Conservation (phyloP, 768 basidiomycete genomes). For the Tulasnella sp. region DNA sequence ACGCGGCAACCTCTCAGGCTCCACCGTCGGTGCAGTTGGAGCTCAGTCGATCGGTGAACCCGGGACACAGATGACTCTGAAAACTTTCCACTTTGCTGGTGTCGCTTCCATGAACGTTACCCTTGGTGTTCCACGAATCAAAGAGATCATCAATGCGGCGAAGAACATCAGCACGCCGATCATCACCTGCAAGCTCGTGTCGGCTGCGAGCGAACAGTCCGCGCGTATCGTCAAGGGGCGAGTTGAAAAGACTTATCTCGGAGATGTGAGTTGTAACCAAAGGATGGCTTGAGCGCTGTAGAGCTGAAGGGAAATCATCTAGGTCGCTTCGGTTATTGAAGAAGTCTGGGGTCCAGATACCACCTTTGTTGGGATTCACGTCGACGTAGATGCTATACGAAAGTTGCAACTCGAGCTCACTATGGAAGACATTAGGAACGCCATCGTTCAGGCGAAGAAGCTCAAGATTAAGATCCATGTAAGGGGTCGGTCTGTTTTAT, state of each 20-base stretch:
- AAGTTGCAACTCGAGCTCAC: constrained; percentile 92
- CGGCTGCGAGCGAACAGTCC: constrained; percentile 80
- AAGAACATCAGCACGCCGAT: constrained; percentile 96
- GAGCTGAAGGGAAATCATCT: not conserved
- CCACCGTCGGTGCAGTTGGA: constrained; percentile 96
- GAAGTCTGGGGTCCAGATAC: constrained; percentile 94
- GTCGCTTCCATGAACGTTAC: constrained; percentile 99
- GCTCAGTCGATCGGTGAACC: constrained; percentile 99
- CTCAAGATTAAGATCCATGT: constrained; percentile 90
- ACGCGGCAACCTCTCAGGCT: constrained; percentile 49
- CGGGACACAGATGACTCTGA: constrained; percentile 98
- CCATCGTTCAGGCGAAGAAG: constrained; percentile 79
- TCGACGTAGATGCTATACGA: constrained; percentile 82
- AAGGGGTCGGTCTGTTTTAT: constrained; percentile 11
- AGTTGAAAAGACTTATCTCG: constrained; percentile 88
- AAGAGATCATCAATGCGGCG: constrained; percentile 99
- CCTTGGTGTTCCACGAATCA: constrained; percentile 98
- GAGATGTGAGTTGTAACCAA: constrained; percentile 62
- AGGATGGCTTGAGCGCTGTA: not conserved
- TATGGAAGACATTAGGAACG: constrained; percentile 88
- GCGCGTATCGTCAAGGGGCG: constrained; percentile 97
- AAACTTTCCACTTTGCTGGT: constrained; percentile 99
- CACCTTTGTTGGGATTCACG: constrained; percentile 87
- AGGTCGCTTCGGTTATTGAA: constrained; percentile 90
- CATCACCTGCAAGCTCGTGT: constrained; percentile 92